Evolutionary conservation across 345 rosid species (phyloP).

Genomic region (Murraya koenigii): DNA sequence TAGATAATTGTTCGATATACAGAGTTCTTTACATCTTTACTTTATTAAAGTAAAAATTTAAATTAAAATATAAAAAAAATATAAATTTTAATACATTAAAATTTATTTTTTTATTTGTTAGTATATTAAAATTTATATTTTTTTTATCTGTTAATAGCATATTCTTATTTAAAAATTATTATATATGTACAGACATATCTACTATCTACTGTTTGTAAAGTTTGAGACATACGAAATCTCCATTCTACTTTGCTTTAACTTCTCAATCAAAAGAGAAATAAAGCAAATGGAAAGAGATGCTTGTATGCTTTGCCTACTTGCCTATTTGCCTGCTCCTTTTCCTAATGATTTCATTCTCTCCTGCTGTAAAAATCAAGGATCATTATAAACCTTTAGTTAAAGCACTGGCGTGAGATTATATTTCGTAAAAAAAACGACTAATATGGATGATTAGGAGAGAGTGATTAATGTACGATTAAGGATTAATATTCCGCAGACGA

Average conservation of each 20-base stretch:
- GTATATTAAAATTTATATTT: too few relatives aligned
- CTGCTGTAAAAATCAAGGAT: neutral
- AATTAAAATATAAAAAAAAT: too few relatives aligned
- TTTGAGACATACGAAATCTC: slow-evolving; percentile 20
- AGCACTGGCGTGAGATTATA: slow-evolving; percentile 7
- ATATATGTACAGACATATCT: too few relatives aligned
- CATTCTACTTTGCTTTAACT: slow-evolving; percentile 11
- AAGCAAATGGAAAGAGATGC: neutral
- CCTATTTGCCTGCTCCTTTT: slow-evolving; percentile 21
- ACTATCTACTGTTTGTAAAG: slow-evolving; percentile 9
- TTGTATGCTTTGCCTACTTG: slow-evolving; percentile 12
- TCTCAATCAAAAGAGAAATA: neutral
- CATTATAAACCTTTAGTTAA: slow-evolving; percentile 9
- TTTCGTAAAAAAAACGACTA: slow-evolving; percentile 5
- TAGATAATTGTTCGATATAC: too few relatives aligned
- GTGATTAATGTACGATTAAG: slow-evolving; percentile 20
- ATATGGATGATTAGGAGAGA: slow-evolving; percentile 5
- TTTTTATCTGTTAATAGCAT: too few relatives aligned
- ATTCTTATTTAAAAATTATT: too few relatives aligned
- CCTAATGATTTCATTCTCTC: slow-evolving; percentile 8
- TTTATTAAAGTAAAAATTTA: too few relatives aligned
- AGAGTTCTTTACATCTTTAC: too few relatives aligned
- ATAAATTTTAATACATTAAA: too few relatives aligned
- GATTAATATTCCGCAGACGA: slow-evolving; percentile 8
- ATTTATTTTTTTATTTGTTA: too few relatives aligned